Base-by-base conservation (phyloP, 208 protist genomes). In the Crithidia expoeki region DNA sequence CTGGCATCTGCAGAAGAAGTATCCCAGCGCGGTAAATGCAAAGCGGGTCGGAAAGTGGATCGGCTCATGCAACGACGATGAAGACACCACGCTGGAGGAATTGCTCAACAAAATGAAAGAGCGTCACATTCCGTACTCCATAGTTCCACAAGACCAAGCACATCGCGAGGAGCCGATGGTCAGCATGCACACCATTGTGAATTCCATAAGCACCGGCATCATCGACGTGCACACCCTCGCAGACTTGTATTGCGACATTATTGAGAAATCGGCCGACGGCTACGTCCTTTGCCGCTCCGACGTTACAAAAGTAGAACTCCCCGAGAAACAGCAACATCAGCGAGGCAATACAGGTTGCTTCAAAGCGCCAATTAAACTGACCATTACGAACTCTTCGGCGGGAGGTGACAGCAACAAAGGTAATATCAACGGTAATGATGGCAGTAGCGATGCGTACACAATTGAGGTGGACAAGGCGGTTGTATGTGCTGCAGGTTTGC, bases 21-120 rank as follows among this genome's bases (percentile, higher is more conserved):
- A 69, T 51, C 72, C 76, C 3, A n/a, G n/a, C 2, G 46, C 17
- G 2, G 55, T 90, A 2, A 12, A 38, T 7, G 71, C 79, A 3
- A 61, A 64, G 10, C 63, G 61, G 0, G 72, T 76, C 4, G 81
- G 85, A 6, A 90, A 88, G 58, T 90, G 79, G 76, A 90, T 86
- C 17, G 76, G 79, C 30, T 61, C 76, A 21, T 76, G 74, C 56
- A 47, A 75, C 33, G 19, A 34, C 17, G n/a, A 12, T 11, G 72
- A 83, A 38, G 72, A 70, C 28, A 40, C 30, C 17, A 14, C 6
- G 7, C 68, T 82, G 27, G 34, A 74, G 42, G 50, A 63, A 6
- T 56, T 78, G 17, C 59, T 76, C 6, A 40, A 60, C 0, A 80
- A 79, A 44, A 88, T 84, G 80, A 69, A 59, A 46, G 28, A 68